phyloP scores from a whole-genome alignment of 352 stramenopile species.

The Phytophthora palmivora region DNA sequence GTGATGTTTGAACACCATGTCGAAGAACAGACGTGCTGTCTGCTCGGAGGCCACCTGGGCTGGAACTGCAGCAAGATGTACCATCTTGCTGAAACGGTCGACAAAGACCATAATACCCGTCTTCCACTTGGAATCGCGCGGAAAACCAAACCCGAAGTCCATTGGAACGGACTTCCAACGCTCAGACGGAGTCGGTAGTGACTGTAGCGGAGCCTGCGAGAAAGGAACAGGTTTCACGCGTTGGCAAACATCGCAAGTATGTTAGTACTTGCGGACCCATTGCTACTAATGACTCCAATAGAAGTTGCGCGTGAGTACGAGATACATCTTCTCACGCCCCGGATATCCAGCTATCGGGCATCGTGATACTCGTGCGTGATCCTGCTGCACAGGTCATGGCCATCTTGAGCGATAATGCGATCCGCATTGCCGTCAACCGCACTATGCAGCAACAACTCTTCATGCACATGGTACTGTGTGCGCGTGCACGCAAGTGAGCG shows the following conservation, averaged over 20 bases:
- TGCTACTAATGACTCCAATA: no score
- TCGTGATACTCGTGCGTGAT: constrained; percentile 24
- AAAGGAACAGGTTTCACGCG: no score
- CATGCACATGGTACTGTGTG: no score
- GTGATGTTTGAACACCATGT: constrained; percentile 7
- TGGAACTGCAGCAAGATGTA: no score
- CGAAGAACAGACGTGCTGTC: neutral
- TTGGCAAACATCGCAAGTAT: no score
- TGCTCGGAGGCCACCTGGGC: neutral
- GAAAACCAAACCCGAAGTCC: constrained; percentile 35
- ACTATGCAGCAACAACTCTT: no score
- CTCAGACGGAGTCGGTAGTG: neutral
- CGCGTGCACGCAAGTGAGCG: no score
- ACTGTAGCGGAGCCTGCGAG: neutral
- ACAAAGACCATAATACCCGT: constrained; percentile 29
- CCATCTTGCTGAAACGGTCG: no score
- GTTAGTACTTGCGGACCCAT: no score
- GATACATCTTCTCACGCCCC: constrained; percentile 32
- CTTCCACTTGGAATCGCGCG: neutral
- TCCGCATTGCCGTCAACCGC: no score
- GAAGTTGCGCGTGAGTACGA: neutral
- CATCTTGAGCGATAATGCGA: no score
- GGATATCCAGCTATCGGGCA: constrained; percentile 15
- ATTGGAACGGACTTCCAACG: constrained; percentile 26
- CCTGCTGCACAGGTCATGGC: neutral